A percentile compares a stretch with the other conserved stretches of the same genome.
Conservation (phyloP, 1,284 basidiomycete genomes). For the Moniliophthora roreri region DNA sequence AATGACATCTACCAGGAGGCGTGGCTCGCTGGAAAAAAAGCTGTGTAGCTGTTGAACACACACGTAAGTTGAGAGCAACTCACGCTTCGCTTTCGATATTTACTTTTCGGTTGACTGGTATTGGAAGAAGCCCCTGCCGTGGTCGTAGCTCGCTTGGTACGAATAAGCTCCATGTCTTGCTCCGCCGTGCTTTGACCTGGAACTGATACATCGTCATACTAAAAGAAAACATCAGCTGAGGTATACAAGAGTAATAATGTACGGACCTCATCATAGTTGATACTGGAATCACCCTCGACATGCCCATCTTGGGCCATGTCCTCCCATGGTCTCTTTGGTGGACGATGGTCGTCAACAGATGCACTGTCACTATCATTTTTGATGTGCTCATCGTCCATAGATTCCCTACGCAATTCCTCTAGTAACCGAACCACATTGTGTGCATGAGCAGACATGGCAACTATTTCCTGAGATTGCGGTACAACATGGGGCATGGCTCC, state of each 20-base stretch:
- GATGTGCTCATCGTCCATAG: slow-evolving; percentile 34
- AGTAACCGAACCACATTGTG: slow-evolving; percentile 62
- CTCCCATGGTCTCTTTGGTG: slow-evolving; percentile 78
- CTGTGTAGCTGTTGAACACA: slow-evolving; percentile 19
- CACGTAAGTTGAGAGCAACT: slow-evolving; percentile 33
- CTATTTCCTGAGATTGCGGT: slow-evolving; percentile 54
- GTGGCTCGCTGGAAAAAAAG: slow-evolving; percentile 61
- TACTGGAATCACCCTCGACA: slow-evolving; percentile 15
- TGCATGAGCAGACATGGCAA: slow-evolving; percentile 67
- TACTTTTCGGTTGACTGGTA: slow-evolving; percentile 62
- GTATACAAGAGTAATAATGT: not conserved
- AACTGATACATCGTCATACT: not conserved
- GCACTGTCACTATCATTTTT: slow-evolving; percentile 25
- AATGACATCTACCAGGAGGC: slow-evolving; percentile 80
- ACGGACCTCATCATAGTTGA: not conserved
- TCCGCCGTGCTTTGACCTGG: slow-evolving; percentile 55
- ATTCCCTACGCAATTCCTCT: slow-evolving; percentile 52
- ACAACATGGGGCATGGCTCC: slow-evolving; percentile 43
- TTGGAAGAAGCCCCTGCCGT: slow-evolving; percentile 43
- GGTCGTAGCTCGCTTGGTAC: slow-evolving; percentile 71
- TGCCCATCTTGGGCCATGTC: slow-evolving; percentile 51
- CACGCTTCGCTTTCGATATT: slow-evolving; percentile 80
- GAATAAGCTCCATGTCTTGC: slow-evolving; percentile 79
- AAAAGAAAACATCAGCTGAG: not conserved
- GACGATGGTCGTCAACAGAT: slow-evolving; percentile 46